A percentile compares a stretch with the other conserved stretches of the same genome.
These are phyloP conservation scores for Antitrichia curtipendula DNA, from an alignment of 225 moss, liverwort and hornwort species.

Conservation along the genomic window DNA sequence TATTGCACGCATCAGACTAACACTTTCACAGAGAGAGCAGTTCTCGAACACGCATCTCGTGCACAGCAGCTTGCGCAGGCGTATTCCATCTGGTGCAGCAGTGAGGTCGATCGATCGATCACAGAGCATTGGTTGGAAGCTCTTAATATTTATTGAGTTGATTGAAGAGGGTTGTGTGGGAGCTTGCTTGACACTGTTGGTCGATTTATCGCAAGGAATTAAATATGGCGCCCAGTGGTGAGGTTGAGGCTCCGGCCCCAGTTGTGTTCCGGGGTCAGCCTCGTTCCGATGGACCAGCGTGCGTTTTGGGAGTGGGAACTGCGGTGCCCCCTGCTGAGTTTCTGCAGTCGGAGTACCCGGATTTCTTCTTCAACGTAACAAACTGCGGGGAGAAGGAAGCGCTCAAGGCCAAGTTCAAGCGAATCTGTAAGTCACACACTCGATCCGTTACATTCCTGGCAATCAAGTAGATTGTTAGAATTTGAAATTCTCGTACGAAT, in stretches of 20 bases:
- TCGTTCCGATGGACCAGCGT: slow-evolving; percentile 32
- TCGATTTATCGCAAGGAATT: not conserved
- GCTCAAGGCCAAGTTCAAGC: slow-evolving; percentile 51
- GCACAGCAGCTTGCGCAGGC: not conserved
- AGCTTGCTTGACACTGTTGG: not conserved
- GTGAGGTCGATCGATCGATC: not conserved
- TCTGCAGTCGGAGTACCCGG: slow-evolving; percentile 37
- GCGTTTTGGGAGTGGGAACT: slow-evolving; percentile 23
- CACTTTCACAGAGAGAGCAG: not conserved
- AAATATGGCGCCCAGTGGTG: slow-evolving; percentile 7
- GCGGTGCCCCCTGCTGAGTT: slow-evolving; percentile 35
- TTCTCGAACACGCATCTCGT: not conserved
- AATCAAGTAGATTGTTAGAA: not conserved
- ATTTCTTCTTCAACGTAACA: slow-evolving; percentile 56
- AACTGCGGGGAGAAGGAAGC: slow-evolving; percentile 28
- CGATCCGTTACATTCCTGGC: too few species aligned
- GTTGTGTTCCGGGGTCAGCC: slow-evolving; percentile 21
- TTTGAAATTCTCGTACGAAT: too few species aligned
- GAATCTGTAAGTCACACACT: slow-evolving; percentile 26
- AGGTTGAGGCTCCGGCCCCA: not conserved
- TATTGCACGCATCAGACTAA: not conserved
- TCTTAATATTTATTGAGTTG: not conserved
- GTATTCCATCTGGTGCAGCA: not conserved
- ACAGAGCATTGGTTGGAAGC: not conserved
- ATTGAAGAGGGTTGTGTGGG: not conserved